Conservation (phyloP, 2,329 filamentous ascomycete genomes). For the Hypoxylon sp. region DNA sequence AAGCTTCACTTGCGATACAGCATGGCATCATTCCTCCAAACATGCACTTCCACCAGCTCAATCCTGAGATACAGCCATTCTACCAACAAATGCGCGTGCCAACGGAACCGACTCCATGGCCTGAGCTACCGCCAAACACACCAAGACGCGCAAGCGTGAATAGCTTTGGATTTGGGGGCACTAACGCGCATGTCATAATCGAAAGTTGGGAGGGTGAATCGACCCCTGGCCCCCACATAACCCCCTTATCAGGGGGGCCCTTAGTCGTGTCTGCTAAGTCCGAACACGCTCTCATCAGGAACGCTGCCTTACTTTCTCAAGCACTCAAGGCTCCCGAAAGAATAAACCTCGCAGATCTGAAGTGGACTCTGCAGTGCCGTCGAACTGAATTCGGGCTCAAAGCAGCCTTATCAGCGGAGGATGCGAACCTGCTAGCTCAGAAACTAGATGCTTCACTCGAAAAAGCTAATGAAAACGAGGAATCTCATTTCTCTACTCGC, state of each 20-base stretch:
- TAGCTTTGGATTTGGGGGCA: slow-evolving; percentile 16
- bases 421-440: too few species aligned
- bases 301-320: too few species aligned
- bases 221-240: too few species aligned
- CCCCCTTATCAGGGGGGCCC: too few species aligned
- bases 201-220: slow-evolving; percentile 3
- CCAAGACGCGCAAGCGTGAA: slow-evolving; percentile 41
- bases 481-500: not conserved
- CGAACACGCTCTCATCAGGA: not conserved
- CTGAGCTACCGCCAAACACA: not conserved
- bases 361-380: too few species aligned
- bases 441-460: too few species aligned
- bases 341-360: too few species aligned
- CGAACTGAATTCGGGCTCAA: too few species aligned
- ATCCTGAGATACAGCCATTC: slow-evolving; percentile 19
- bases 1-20: slow-evolving; percentile 25
- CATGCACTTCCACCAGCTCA: slow-evolving; percentile 18
- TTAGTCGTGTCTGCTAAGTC: too few species aligned
- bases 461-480: too few species aligned
- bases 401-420: too few species aligned
- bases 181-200: slow-evolving; percentile 12
- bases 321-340: too few species aligned
- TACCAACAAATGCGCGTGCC: slow-evolving; percentile 19
- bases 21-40: slow-evolving; percentile 25
- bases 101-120: slow-evolving; percentile 10